These are phyloP conservation scores for Vitellaria paradoxa DNA, from an alignment of 179 eudicot species.

Conservation along the genomic window DNA sequence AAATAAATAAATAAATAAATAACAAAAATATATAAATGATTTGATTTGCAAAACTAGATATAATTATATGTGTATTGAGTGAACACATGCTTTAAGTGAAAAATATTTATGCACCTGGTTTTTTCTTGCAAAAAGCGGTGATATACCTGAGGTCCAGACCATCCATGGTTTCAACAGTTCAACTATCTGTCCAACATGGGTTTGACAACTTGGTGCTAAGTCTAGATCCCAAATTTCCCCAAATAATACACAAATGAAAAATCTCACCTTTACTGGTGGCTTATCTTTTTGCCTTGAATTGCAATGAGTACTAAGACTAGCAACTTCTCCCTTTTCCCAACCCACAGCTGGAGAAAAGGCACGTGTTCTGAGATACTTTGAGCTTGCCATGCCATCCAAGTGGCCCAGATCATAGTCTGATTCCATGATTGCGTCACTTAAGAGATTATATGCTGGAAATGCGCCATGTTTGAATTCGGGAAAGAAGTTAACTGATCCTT, in stretches of 20 bases:
- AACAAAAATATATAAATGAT: neutral
- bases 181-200: slow-evolving; percentile 10
- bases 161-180: slow-evolving; percentile 11
- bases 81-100: neutral
- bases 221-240: slow-evolving; percentile 3
- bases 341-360: slow-evolving; percentile 31
- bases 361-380: slow-evolving; percentile 25
- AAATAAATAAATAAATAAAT: too few species aligned
- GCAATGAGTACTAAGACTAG: slow-evolving; percentile 14
- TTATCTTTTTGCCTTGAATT: slow-evolving; percentile 23
- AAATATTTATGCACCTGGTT: slow-evolving; percentile 14
- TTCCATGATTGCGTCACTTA: slow-evolving; percentile 22
- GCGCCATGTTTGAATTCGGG: slow-evolving; percentile 26
- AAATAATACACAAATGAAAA: slow-evolving; percentile 3
- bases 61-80: neutral
- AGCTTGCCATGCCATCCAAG: slow-evolving; percentile 25
- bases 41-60: neutral
- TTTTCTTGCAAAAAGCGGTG: neutral
- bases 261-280: slow-evolving; percentile 42
- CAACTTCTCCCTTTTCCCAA: slow-evolving; percentile 21
- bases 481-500: slow-evolving; percentile 25
- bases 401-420: slow-evolving; percentile 27
- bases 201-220: neutral
- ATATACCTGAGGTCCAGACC: slow-evolving; percentile 10
- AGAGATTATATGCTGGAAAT: slow-evolving; percentile 30